Evolutionary conservation across 2,329 filamentous ascomycete species (phyloP).

Genomic region (Phyllosticta paracitricarpa): DNA sequence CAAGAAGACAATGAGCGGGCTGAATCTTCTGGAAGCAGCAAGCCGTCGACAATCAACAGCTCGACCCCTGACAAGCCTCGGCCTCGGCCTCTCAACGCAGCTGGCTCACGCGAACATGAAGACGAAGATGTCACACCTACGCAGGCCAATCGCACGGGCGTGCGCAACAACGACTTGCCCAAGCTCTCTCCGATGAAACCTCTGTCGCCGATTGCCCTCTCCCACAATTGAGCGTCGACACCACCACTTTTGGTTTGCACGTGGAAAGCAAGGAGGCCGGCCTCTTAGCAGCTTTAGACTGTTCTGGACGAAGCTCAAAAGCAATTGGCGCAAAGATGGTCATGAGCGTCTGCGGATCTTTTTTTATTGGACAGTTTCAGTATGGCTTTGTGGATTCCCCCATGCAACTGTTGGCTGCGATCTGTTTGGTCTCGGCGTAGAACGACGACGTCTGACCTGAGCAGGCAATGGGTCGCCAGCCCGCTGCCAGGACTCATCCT

Average conservation of each 20-base stretch:
- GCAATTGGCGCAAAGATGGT: background rate
- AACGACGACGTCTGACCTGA: background rate
- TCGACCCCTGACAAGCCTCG: slow-evolving; percentile 10
- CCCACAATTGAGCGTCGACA: background rate
- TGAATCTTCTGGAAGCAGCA: slow-evolving; percentile 51
- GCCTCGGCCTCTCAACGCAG: slow-evolving; percentile 9
- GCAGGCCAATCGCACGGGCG: slow-evolving; percentile 25
- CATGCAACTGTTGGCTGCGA: background rate
- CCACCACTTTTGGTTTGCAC: background rate
- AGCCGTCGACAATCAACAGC: slow-evolving; percentile 33
- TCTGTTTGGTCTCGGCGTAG: background rate
- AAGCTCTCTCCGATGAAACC: slow-evolving; percentile 58
- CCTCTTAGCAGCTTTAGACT: background rate
- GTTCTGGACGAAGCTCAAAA: background rate
- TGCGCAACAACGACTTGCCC: slow-evolving; percentile 31
- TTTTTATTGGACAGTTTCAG: background rate
- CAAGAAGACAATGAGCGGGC: slow-evolving; percentile 41
- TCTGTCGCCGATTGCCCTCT: slow-evolving; percentile 39
- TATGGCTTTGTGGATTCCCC: background rate
- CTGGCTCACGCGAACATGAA: slow-evolving; percentile 7
- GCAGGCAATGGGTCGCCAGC: background rate
- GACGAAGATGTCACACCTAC: slow-evolving; percentile 23
- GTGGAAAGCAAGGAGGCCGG: background rate
- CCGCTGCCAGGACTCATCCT: background rate
- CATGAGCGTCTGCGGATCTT: background rate